Evolutionary conservation across 495 filamentous ascomycete genomes (phyloP), one percentile per base, ranked within the genome.

Genomic region (Talaromyces thailandensis): DNA sequence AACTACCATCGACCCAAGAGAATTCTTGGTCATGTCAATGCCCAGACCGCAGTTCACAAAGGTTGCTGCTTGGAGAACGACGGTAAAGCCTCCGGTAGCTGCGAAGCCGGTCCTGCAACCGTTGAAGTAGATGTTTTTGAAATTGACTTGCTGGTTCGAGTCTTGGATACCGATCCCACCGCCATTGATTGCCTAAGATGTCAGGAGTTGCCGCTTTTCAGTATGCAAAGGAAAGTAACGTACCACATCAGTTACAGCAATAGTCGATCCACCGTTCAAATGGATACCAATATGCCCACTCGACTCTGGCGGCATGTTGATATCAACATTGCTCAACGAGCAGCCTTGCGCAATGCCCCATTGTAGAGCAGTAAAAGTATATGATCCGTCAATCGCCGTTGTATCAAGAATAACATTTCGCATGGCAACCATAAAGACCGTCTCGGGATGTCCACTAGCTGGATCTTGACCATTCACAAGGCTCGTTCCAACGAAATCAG

Each of bases 311-410:
- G 75, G 75, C 88, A 93, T 90, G 58, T 83, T 79, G 67, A 93
- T 88, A 53, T 84, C 75, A 21, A 91, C 73, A 67, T 92, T 92
- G 61, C 89, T 90, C 63, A 91, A 72, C 50, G 84, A 86, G 11
- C 86, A 84, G 1, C 85, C 87, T 64, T 91, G 75, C 3, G 87
- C 85, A 35, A 87, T 86, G 0, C 88, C 86, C 89, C 89, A 93
- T 18, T 78, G 75, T 28, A 82, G 63, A 1, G 76, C 72, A 28
- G 75, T 75, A 45, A 82, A 71, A 2, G 67, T 63, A 11, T 63
- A 67, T 25, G 64, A 59, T 0, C 65, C 31, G 11, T 63, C 26
- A 3, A 79, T 62, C 1, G 64, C 64, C 4, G 72, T 78, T 0
- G 77, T 74, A 43, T 78, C 78, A 14, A 80, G 50, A 9, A 76